Evolutionary conservation across 2,329 filamentous ascomycete species (phyloP).

Genomic region (Rhynchosporium agropyri): DNA sequence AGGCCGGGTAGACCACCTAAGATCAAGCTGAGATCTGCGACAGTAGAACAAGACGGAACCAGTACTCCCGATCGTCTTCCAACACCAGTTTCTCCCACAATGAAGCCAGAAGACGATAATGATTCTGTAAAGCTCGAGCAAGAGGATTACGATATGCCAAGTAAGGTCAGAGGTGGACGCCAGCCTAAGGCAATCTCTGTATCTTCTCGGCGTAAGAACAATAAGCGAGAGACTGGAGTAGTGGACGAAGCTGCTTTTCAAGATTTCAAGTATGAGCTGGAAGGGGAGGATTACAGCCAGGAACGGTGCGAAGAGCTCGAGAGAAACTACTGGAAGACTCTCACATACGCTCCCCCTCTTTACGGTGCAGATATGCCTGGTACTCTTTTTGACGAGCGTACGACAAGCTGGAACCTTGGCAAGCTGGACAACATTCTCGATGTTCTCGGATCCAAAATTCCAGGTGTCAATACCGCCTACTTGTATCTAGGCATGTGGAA

Average conservation of each 20-base stretch:
- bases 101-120: slow-evolving; percentile 44
- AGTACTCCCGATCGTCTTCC: slow-evolving; percentile 50
- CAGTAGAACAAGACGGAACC: slow-evolving; percentile 45
- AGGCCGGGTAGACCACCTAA: slow-evolving; percentile 33
- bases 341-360: slow-evolving; percentile 91
- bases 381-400: slow-evolving; percentile 86
- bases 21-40: slow-evolving; percentile 33
- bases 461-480: slow-evolving; percentile 97
- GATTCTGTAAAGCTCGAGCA: slow-evolving; percentile 41
- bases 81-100: slow-evolving; percentile 54
- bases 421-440: slow-evolving; percentile 93
- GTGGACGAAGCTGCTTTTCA: slow-evolving; percentile 91
- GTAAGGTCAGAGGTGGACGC: slow-evolving; percentile 51
- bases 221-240: slow-evolving; percentile 74
- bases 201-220: slow-evolving; percentile 85
- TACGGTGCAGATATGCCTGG: slow-evolving; percentile 97
- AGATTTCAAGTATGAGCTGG: slow-evolving; percentile 87
- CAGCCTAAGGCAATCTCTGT: slow-evolving; percentile 65
- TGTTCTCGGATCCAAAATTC: slow-evolving; percentile 91
- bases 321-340: slow-evolving; percentile 93
- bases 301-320: slow-evolving; percentile 95
- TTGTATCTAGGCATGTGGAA: slow-evolving; percentile 99
- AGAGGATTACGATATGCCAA: slow-evolving; percentile 50
- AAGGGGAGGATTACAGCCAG: slow-evolving; percentile 81
- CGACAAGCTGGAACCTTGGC: slow-evolving; percentile 88